These are phyloP conservation scores for Naegleria fowleri DNA, from an alignment of 208 protist species.

Conservation along the genomic window DNA sequence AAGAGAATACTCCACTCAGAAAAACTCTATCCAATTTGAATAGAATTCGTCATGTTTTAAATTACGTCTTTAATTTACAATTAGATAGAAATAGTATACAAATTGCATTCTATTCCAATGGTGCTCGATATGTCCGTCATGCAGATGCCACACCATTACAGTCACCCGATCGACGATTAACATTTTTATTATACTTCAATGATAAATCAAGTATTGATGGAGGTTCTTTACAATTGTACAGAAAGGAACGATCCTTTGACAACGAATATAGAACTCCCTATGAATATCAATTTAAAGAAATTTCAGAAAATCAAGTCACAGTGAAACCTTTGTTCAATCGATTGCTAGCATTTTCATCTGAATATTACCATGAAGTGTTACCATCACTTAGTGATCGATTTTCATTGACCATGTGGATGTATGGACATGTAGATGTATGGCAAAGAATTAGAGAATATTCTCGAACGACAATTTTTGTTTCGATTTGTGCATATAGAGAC, in stretches of 20 bases:
- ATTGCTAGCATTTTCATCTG: not conserved
- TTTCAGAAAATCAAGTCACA: not conserved
- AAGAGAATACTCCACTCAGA: not conserved
- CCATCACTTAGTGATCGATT: not conserved
- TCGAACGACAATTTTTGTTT: not conserved
- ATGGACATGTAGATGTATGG: not conserved
- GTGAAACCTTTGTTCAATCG: not conserved
- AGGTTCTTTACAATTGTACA: not conserved
- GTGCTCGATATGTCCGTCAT: not conserved
- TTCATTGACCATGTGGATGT: not conserved
- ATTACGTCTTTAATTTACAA: not conserved
- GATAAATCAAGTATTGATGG: not conserved
- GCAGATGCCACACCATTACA: not conserved
- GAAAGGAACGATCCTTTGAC: not conserved
- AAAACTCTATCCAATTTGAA: not conserved
- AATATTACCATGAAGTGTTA: constrained; percentile 9
- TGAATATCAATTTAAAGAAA: not conserved
- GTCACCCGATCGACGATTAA: not conserved
- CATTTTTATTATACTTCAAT: not conserved
- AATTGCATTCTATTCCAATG: not conserved
- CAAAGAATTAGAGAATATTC: not conserved
- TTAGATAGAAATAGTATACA: not conserved
- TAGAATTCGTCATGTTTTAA: not conserved
- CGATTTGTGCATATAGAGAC: constrained; percentile 12
- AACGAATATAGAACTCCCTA: not conserved